phyloP scores from a whole-genome alignment of 768 basidiomycete species.

The Agrocybe pediades region DNA sequence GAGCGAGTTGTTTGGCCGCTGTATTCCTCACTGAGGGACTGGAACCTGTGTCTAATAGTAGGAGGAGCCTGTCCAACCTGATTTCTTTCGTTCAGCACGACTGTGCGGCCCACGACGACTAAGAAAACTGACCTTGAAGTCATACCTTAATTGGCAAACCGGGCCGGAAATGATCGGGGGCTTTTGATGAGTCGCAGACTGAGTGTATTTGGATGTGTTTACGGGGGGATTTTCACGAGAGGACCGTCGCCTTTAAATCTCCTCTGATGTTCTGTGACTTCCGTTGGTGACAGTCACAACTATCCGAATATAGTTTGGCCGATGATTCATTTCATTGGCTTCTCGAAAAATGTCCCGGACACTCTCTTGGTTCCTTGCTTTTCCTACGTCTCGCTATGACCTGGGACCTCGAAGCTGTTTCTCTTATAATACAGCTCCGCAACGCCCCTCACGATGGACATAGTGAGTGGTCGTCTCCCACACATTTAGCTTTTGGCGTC shows the following conservation, averaged over 20 bases:
- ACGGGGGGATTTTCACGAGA: conserved; percentile 58
- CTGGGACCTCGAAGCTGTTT: not conserved
- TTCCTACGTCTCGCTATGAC: not conserved
- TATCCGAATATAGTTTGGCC: conserved; percentile 15
- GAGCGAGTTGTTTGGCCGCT: conserved; percentile 95
- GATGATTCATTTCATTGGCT: conserved; percentile 8
- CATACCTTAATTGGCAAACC: conserved; percentile 62
- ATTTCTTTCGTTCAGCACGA: not conserved
- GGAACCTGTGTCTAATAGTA: conserved; percentile 94
- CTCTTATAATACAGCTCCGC: not conserved
- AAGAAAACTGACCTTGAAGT: conserved; percentile 65
- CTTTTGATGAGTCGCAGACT: conserved; percentile 24
- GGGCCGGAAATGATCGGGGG: conserved; percentile 46
- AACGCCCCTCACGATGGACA: not conserved
- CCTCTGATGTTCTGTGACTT: conserved; percentile 45
- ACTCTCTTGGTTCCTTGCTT: not conserved
- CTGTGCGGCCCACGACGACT: not conserved
- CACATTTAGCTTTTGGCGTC: conserved; percentile 4
- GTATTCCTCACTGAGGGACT: conserved; percentile 87
- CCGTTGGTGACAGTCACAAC: conserved; percentile 39
- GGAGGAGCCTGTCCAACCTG: conserved; percentile 96
- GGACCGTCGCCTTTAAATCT: conserved; percentile 64
- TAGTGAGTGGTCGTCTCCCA: not conserved
- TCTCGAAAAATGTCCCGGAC: conserved; percentile 5
- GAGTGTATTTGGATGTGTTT: conserved; percentile 46